Evolutionary conservation across 176 grass and related monocot species (phyloP).

Genomic region (Rhynchospora pubera): DNA sequence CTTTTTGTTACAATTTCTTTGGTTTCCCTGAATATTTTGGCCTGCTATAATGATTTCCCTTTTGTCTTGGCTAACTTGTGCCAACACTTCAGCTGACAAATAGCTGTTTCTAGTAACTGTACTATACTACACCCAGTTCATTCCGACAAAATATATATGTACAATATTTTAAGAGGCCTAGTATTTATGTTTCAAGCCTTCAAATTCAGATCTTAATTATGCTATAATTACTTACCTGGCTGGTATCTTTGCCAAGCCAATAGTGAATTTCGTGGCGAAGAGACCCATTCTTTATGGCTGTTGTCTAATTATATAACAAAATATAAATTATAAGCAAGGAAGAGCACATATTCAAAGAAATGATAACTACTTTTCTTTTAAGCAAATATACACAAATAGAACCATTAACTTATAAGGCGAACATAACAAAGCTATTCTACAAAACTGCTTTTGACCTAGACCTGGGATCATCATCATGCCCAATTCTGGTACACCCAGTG

Average conservation of each 20-base stretch:
- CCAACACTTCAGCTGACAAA: not conserved
- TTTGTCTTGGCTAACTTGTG: not conserved
- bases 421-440: not conserved
- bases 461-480: not conserved
- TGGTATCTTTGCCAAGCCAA: conserved; percentile 98
- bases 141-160: not conserved
- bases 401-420: not conserved
- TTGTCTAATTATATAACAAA: conserved; percentile 44
- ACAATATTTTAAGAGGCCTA: conserved; percentile 26
- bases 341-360: not conserved
- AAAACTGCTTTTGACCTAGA: not conserved
- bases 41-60: not conserved
- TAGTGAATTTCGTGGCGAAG: conserved; percentile 92
- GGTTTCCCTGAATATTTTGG: not conserved
- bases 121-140: not conserved
- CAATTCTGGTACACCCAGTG: not conserved
- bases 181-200: not conserved
- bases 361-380: not conserved
- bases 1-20: not conserved
- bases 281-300: conserved; percentile 75
- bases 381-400: not conserved
- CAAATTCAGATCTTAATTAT: conserved; percentile 7
- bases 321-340: conserved; percentile 10
- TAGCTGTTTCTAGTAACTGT: conserved; percentile 2
- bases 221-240: conserved; percentile 54